A percentile compares a stretch with the other conserved stretches of the same genome.
Conservation (phyloP, 345 rosid genomes). For the Eucalyptus leucophloia region DNA sequence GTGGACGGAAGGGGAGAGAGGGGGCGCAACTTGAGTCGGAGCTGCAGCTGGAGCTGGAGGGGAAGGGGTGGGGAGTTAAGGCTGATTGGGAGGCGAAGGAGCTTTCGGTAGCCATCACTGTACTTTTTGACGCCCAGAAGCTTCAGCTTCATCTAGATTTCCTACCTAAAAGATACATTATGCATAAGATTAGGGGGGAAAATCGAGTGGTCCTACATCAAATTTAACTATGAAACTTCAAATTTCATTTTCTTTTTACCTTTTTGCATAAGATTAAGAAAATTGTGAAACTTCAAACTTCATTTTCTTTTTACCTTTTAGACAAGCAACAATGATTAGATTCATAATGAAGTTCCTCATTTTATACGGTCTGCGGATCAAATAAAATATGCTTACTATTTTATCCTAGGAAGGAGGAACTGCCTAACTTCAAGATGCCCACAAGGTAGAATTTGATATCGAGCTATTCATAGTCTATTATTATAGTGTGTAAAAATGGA, state of each 20-base stretch:
- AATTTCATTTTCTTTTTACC: not conserved
- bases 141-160: no score
- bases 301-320: not conserved
- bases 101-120: not conserved
- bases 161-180: no score
- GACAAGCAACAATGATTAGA: not conserved
- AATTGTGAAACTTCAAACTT: not conserved
- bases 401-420: no score
- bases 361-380: rapidly evolving
- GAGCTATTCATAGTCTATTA: no score
- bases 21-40: no score
- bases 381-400: no score
- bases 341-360: not conserved
- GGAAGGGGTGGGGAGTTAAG: not conserved
- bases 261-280: no score
- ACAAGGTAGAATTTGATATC: no score
- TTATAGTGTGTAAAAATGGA: not conserved
- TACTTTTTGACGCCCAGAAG: no score
- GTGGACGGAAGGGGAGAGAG: no score
- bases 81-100: not conserved
- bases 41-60: no score
- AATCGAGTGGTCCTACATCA: not conserved
- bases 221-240: not conserved
- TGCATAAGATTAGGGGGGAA: not conserved
- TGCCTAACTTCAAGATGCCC: no score